Evolutionary conservation across 108 stramenopile genomes (phyloP), one percentile per base, ranked within the genome.

Genomic region (Seminavis robusta): DNA sequence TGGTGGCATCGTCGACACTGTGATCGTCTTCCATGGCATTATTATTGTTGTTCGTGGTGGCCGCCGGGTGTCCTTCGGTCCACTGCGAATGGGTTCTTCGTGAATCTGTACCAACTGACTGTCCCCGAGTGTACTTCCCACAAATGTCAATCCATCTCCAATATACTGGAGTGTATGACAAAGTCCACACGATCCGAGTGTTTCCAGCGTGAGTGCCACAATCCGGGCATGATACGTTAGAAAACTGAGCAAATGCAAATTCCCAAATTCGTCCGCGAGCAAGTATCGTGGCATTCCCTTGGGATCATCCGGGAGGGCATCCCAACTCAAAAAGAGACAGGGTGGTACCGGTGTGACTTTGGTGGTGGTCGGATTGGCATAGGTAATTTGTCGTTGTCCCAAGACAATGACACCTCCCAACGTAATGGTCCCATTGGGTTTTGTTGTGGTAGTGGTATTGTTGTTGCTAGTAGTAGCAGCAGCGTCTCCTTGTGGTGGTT

Each of bases 81-180:
- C 65, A 4, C 74, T 43, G 1, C 69, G 66, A 31, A 88, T 78
- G 16, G 87, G 91, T 45, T 83, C 74, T 49, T 88, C 86, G 46
- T 81, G 79, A 17, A 98, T 92, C 61, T 86, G 79, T 16, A 99
- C 52, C 31, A 98, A 61, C 64, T 96, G 95, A 32, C 83, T 83
- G 69, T 99, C 96, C 0, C 94, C 97, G 65, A 88, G 73, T 15
- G 70, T 52, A 56, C 81, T 83, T 31, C 95, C 98, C 23, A 95
- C 80, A 77, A 94, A 99, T 11, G 93, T 92, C 39, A 87, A 55
- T 30, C 95, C 95, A 21, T 90, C 74, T 47, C 88, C 90, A 20
- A 97, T 66, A 60, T 96, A 96, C 16, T 75, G 56, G 34, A 98
- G 53, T 33, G 73, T 56, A 15, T 77, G 74, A 20, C 92, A 76